Evolutionary conservation across 352 stramenopile genomes (phyloP).

Genomic region (Phytophthora brassicae): DNA sequence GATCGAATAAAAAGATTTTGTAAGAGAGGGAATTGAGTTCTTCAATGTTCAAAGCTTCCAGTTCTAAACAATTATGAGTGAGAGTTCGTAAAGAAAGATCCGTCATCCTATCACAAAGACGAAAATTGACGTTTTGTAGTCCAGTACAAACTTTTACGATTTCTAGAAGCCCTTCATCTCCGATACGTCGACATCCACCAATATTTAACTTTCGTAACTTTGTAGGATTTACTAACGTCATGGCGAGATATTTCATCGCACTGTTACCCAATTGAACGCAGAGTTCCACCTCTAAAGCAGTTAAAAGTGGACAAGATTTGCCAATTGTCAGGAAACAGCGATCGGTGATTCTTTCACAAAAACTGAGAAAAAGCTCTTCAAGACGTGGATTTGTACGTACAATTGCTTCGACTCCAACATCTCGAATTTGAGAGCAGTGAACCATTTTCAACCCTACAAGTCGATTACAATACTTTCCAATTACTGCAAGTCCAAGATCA

Average conservation of each 20-base stretch:
- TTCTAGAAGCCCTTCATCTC: slow-evolving; percentile 76
- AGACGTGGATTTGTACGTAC: slow-evolving; percentile 53
- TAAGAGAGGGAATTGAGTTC: slow-evolving; percentile 73
- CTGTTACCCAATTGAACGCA: slow-evolving; percentile 62
- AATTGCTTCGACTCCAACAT: slow-evolving; percentile 74
- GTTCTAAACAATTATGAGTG: slow-evolving; percentile 84
- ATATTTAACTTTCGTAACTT: slow-evolving; percentile 76
- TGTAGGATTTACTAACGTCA: slow-evolving; percentile 37
- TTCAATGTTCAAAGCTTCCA: slow-evolving; percentile 81
- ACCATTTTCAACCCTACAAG: slow-evolving; percentile 57
- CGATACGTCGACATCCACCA: slow-evolving; percentile 73
- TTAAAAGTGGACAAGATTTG: slow-evolving; percentile 46
- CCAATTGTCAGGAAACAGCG: slow-evolving; percentile 55
- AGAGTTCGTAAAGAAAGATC: slow-evolving; percentile 65
- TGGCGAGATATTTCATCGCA: slow-evolving; percentile 61
- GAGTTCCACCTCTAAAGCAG: slow-evolving; percentile 53
- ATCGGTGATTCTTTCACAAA: slow-evolving; percentile 71
- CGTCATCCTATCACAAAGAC: slow-evolving; percentile 83
- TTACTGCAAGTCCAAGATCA: slow-evolving; percentile 45
- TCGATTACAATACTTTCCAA: slow-evolving; percentile 54
- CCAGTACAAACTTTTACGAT: slow-evolving; percentile 60
- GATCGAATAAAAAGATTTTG: slow-evolving; percentile 85
- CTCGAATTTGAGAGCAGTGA: slow-evolving; percentile 71
- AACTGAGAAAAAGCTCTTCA: slow-evolving; percentile 59
- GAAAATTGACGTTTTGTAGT: slow-evolving; percentile 75